Evolutionary conservation across 139 green algal species (phyloP).

Genomic region (Helicosporidium sp.): DNA sequence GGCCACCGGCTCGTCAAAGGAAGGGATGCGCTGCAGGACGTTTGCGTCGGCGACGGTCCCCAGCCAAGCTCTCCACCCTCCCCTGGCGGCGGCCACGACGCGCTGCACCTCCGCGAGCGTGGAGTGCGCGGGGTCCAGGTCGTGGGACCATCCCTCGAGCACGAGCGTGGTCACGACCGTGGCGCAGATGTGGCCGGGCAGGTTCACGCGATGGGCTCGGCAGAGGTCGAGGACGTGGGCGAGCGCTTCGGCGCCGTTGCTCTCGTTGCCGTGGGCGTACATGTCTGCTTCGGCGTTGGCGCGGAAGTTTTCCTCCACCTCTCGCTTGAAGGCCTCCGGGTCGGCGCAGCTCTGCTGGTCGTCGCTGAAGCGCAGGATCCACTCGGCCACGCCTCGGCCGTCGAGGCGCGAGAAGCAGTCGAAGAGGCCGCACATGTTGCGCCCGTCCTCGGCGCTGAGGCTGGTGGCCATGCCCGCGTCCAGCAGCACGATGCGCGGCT

Average conservation of each 20-base stretch:
- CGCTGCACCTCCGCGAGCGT: slow-evolving; percentile 19
- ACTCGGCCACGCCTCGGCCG: slow-evolving; percentile 31
- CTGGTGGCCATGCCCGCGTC: slow-evolving; percentile 78
- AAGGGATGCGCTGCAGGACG: slow-evolving; percentile 10
- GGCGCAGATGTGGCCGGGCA: slow-evolving; percentile 70
- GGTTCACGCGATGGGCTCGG: slow-evolving; percentile 43
- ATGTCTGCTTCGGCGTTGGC: slow-evolving; percentile 33
- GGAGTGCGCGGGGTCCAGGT: slow-evolving; percentile 24
- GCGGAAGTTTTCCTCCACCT: no score
- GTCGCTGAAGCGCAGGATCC: slow-evolving; percentile 46
- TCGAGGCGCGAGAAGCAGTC: slow-evolving; percentile 39
- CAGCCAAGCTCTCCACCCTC: slow-evolving; percentile 1
- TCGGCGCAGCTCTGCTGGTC: slow-evolving; percentile 45
- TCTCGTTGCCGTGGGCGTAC: slow-evolving; percentile 13
- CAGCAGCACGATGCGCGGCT: slow-evolving; percentile 59
- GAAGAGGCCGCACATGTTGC: slow-evolving; percentile 38
- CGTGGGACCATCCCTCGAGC: slow-evolving; percentile 60
- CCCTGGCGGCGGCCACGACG: slow-evolving; percentile 6
- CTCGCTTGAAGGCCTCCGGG: slow-evolving; percentile 47
- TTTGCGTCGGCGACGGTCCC: slow-evolving; percentile 4
- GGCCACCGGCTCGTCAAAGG: slow-evolving; percentile 1
- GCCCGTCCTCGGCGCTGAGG: slow-evolving; percentile 38
- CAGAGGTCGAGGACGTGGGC: slow-evolving; percentile 52
- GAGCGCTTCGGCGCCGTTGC: slow-evolving; percentile 47
- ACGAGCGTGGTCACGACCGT: slow-evolving; percentile 72